Evolutionary conservation across 2,329 filamentous ascomycete species (phyloP).

Genomic region (Colletotrichum aenigma): DNA sequence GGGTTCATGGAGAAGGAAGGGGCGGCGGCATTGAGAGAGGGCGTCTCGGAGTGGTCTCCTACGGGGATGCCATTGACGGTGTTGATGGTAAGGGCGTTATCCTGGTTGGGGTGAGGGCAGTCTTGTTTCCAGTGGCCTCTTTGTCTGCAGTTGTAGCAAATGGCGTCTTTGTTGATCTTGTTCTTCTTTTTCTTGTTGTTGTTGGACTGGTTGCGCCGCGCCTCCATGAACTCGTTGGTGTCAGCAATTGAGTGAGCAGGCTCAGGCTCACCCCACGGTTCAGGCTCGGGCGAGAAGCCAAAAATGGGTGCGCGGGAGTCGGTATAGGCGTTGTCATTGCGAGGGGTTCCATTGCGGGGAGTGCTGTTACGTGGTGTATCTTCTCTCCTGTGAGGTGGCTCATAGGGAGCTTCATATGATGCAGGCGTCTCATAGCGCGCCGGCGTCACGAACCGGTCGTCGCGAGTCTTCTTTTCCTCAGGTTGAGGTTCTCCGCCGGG

Average conservation of each 20-base stretch:
- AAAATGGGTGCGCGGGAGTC: not conserved
- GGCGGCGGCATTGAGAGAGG: slow-evolving; percentile 24
- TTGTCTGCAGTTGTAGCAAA: slow-evolving; percentile 1
- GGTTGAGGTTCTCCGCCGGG: not conserved
- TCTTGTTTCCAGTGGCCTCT: not conserved
- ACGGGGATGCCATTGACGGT: not conserved
- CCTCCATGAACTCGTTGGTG: not conserved
- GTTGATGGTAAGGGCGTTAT: not conserved
- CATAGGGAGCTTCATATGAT: not conserved
- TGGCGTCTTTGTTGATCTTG: not conserved
- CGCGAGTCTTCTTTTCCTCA: not conserved
- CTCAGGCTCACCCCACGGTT: not conserved
- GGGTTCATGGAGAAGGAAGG: slow-evolving; percentile 53
- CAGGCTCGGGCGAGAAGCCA: not conserved
- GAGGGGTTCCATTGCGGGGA: not conserved
- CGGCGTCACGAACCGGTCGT: not conserved
- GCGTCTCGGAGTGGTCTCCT: not conserved
- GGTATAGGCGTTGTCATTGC: not conserved
- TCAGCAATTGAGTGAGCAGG: not conserved
- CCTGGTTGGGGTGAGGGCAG: not conserved
- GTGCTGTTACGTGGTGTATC: not conserved
- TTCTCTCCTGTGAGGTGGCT: not conserved
- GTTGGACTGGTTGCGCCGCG: not conserved
- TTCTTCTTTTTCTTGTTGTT: not conserved
- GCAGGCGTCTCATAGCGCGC: not conserved